Evolutionary conservation across 2,329 filamentous ascomycete genomes (phyloP).

Genomic region (Aspergillus fructus): DNA sequence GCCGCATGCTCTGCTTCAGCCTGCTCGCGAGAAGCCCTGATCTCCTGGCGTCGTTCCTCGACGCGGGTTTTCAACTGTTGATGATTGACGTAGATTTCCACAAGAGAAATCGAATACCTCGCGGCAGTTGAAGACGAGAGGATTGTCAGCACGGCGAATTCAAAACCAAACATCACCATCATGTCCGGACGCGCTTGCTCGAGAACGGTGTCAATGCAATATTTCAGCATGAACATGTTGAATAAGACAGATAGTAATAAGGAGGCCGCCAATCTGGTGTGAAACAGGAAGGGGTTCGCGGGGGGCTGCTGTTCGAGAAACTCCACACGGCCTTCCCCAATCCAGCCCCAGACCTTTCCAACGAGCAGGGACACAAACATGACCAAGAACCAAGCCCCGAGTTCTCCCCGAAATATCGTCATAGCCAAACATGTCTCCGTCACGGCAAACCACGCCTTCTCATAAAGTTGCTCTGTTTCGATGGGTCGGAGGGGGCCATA

Average conservation of each 20-base stretch:
- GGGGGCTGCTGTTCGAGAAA: slow-evolving; percentile 93
- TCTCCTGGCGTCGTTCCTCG: slow-evolving; percentile 66
- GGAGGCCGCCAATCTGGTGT: slow-evolving; percentile 75
- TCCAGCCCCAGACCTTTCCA: slow-evolving; percentile 98
- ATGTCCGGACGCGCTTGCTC: slow-evolving; percentile 89
- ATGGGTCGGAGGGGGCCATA: slow-evolving; percentile 88
- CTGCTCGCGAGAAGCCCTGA: slow-evolving; percentile 55
- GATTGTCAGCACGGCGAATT: slow-evolving; percentile 84
- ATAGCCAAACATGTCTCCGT: slow-evolving; percentile 96
- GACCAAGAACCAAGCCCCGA: slow-evolving; percentile 89
- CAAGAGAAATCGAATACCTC: slow-evolving; percentile 75
- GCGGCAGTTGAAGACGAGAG: slow-evolving; percentile 75
- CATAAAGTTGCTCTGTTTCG: slow-evolving; percentile 95
- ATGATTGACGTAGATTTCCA: slow-evolving; percentile 73
- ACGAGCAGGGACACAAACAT: slow-evolving; percentile 95
- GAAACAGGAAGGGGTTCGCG: slow-evolving; percentile 82
- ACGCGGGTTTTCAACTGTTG: slow-evolving; percentile 71
- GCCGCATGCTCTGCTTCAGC: slow-evolving; percentile 42
- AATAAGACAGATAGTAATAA: slow-evolving; percentile 76
- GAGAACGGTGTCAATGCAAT: slow-evolving; percentile 79
- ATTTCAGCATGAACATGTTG: slow-evolving; percentile 75
- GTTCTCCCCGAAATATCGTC: slow-evolving; percentile 95
- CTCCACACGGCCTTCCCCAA: slow-evolving; percentile 91
- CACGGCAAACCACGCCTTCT: slow-evolving; percentile 96
- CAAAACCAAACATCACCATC: slow-evolving; percentile 99